phyloP scores from a whole-genome alignment of 306 rosid genomes.

The Comarum palustre region DNA sequence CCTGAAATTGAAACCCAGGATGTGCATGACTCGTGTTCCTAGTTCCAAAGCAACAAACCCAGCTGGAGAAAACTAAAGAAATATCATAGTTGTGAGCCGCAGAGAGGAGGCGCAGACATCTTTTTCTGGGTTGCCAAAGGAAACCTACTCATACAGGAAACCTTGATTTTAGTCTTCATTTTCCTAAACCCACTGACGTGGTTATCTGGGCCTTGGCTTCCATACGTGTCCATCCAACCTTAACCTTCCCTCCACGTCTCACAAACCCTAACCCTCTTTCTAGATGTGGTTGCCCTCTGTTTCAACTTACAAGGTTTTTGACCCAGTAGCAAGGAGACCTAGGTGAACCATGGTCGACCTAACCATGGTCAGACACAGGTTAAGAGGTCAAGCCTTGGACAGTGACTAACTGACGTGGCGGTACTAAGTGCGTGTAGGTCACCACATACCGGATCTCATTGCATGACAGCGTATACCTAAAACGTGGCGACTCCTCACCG shows the following conservation, averaged over 20 bases:
- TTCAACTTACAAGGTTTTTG: not conserved
- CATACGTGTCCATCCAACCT: conserved; percentile 7
- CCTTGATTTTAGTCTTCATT: not conserved
- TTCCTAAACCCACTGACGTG: not conserved
- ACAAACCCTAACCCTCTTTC: not conserved
- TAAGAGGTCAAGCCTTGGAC: not conserved
- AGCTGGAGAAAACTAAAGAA: not conserved
- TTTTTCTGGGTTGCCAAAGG: not conserved
- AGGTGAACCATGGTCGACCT: not conserved
- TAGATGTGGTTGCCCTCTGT: not conserved
- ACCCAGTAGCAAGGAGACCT: not conserved
- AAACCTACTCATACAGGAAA: not conserved
- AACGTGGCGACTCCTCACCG: conserved; percentile 7
- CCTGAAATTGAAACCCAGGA: not conserved
- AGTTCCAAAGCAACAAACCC: not conserved
- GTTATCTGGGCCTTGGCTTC: not conserved
- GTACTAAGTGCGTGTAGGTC: not conserved
- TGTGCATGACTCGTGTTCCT: not conserved
- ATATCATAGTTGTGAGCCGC: not conserved
- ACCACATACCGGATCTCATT: not conserved
- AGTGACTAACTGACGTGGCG: conserved; percentile 13
- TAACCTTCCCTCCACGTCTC: conserved; percentile 4
- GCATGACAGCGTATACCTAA: conserved; percentile 15
- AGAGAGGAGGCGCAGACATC: not conserved
- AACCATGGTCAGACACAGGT: not conserved